Conservation (phyloP, 2,329 filamentous ascomycete species). For the Stenocarpella maydis region DNA sequence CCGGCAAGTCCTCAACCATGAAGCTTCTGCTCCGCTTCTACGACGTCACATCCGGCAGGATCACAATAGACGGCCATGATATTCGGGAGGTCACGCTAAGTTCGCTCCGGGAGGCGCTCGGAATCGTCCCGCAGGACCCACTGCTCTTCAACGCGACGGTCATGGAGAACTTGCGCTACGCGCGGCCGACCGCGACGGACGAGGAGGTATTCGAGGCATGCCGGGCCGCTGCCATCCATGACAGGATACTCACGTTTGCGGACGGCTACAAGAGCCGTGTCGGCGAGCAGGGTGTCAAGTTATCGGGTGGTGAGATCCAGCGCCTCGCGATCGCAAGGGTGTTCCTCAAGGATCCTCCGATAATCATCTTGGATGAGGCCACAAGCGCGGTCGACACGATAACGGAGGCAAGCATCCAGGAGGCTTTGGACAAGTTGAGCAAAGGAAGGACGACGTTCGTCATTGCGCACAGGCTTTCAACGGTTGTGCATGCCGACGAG, state of each 20-base stretch:
- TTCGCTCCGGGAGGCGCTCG: slow-evolving; percentile 65
- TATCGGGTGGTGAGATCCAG: slow-evolving; percentile 61
- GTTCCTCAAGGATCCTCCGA: slow-evolving; percentile 27
- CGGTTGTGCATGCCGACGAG: slow-evolving; percentile 71
- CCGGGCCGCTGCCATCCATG: slow-evolving; percentile 68
- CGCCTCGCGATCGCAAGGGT: slow-evolving; percentile 53
- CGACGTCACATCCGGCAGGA: slow-evolving; percentile 62
- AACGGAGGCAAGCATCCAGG: slow-evolving; percentile 34
- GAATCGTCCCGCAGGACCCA: slow-evolving; percentile 71
- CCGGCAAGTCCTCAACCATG: slow-evolving; percentile 68
- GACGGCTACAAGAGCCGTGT: slow-evolving; percentile 57
- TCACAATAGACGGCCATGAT: slow-evolving; percentile 66
- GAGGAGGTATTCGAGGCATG: slow-evolving; percentile 68
- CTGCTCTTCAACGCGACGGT: slow-evolving; percentile 71
- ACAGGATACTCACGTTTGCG: slow-evolving; percentile 67
- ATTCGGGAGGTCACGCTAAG: slow-evolving; percentile 65
- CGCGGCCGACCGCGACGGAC: slow-evolving; percentile 66
- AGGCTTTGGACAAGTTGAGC: slow-evolving; percentile 22
- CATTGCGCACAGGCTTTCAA: slow-evolving; percentile 28
- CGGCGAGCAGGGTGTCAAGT: slow-evolving; percentile 57
- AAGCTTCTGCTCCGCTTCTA: slow-evolving; percentile 69
- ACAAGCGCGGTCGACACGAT: slow-evolving; percentile 34
- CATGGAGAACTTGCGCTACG: slow-evolving; percentile 71
- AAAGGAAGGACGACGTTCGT: slow-evolving; percentile 29
- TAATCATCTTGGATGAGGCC: slow-evolving; percentile 35